Evolutionary conservation across 257 asterid genomes (phyloP).

Genomic region (Phtheirospermum japonicum): DNA sequence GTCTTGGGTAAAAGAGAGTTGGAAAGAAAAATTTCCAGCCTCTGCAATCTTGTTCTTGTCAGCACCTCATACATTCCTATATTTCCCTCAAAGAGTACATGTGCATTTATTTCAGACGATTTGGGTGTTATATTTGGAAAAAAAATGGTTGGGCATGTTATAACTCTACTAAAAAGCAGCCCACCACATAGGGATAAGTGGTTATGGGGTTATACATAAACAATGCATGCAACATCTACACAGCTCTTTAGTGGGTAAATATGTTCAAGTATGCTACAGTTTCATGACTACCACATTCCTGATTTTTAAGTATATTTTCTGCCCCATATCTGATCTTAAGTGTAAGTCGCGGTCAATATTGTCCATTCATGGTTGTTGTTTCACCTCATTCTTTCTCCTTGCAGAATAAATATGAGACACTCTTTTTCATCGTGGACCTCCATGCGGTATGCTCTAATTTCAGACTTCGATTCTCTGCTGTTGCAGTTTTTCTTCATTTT

Average conservation of each 20-base stretch:
- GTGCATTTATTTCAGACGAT: neutral
- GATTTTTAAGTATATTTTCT: slow-evolving; percentile 4
- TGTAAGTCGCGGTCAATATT: slow-evolving; percentile 11
- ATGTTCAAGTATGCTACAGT: no score
- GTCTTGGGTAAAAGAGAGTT: slow-evolving; percentile 9
- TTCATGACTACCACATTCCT: no score
- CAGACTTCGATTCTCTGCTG: slow-evolving; percentile 17
- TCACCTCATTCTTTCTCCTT: slow-evolving; percentile 34
- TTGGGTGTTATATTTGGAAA: neutral
- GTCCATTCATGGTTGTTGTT: slow-evolving; percentile 12
- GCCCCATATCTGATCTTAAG: neutral
- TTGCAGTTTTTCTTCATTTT: slow-evolving; percentile 12
- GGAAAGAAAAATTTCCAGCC: slow-evolving; percentile 9
- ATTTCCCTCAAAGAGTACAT: slow-evolving; percentile 22
- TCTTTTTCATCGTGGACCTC: slow-evolving; percentile 96
- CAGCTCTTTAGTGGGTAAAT: slow-evolving; percentile 21
- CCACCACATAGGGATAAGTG: neutral
- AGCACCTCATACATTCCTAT: slow-evolving; percentile 4
- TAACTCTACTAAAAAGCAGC: slow-evolving; percentile 8
- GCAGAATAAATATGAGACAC: slow-evolving; percentile 88
- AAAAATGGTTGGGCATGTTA: slow-evolving; percentile 6
- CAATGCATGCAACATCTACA: slow-evolving; percentile 4
- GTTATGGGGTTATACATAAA: slow-evolving; percentile 11
- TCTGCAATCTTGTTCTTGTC: slow-evolving; percentile 4
- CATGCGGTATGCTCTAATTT: slow-evolving; percentile 78